Conservation (phyloP, 2,329 filamentous ascomycete species). For the Paecilomyces variotii region DNA sequence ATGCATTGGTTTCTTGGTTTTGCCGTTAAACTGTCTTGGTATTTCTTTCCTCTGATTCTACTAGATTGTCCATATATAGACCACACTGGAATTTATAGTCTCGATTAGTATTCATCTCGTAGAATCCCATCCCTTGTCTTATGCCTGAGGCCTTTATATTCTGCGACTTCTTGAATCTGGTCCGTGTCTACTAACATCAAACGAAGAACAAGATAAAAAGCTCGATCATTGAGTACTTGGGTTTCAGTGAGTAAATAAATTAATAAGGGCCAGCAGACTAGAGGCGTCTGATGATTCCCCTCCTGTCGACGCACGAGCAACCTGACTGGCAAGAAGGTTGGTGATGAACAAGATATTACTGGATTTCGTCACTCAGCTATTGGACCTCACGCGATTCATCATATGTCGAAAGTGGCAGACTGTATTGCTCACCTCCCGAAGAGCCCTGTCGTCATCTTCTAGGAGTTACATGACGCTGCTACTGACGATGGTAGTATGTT, state of each 20-base stretch:
- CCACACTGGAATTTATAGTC: no score
- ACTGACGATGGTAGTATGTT: slow-evolving; percentile 50
- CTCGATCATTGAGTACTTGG: no score
- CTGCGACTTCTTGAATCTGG: no score
- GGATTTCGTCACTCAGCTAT: slow-evolving; percentile 58
- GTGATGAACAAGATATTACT: slow-evolving; percentile 57
- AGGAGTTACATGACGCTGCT: slow-evolving; percentile 63
- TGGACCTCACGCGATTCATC: slow-evolving; percentile 61
- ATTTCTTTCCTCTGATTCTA: background rate
- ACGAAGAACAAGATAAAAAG: no score
- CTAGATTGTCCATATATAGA: background rate
- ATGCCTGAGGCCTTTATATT: no score
- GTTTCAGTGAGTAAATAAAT: no score
- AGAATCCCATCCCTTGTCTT: no score
- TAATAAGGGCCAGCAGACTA: no score
- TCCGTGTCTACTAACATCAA: no score
- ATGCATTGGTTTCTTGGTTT: background rate
- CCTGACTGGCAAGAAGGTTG: slow-evolving; percentile 52
- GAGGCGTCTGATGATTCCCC: slow-evolving; percentile 27
- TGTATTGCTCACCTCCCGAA: slow-evolving; percentile 59
- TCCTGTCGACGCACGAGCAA: slow-evolving; percentile 58
- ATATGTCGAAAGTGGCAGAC: slow-evolving; percentile 51
- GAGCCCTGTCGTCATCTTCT: slow-evolving; percentile 59
- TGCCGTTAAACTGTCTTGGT: background rate
- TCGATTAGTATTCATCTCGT: no score